Base-by-base conservation (phyloP, 352 stramenopile genomes). In the Globisporangium mamillatum region DNA sequence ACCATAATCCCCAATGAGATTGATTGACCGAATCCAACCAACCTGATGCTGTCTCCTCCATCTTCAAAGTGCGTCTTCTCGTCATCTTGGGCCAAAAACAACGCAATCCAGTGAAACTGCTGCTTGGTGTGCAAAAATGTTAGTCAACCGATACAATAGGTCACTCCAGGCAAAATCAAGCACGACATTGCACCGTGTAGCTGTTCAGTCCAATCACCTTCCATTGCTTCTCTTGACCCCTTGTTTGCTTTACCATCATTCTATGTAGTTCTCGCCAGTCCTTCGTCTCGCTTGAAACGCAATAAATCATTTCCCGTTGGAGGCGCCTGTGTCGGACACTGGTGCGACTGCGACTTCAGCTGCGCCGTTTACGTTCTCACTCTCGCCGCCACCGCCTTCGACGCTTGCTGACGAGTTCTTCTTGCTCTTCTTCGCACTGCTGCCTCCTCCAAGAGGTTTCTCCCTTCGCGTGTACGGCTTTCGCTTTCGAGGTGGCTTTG, bases 391-490 rank as follows among this genome's bases (percentile, higher is more conserved):
- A 38, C 32, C 46, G 48, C 29, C 55, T 61, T 63, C 53, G 18
- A 68, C 27, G 48, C n/a, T 38, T n/a, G 29, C 29, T 32, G 67
- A 50, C 24, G 46, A 6, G 29, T 29, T 69, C 38, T 70, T 79
- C 66, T 89, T 93, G 38, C 55, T 66, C 44, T 84, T 89, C 76
- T 93, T 91, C 12, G 67, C 60, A 16, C 66, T 73, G 55, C 72
- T 76, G 5, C 22, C 38, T 41, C 61, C 50, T 59, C 73, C 69
- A 29, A 70, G 29, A 3, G 60, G 65, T 62, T 91, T 91, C 29
- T 92, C 84, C 69, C 81, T 89, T 56, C 84, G 82, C 27, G 75
- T 78, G 66, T 90, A 90, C 0, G 74, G 24, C 62, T 94, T 93
- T 10, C 86, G 82, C 66, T 94, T 94, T 0, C 84, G 83, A 14